Percentiles rank a stretch among this genome's conserved stretches.
phyloP scores from a whole-genome alignment of 2,329 filamentous ascomycete species.

The Apiospora hydei region DNA sequence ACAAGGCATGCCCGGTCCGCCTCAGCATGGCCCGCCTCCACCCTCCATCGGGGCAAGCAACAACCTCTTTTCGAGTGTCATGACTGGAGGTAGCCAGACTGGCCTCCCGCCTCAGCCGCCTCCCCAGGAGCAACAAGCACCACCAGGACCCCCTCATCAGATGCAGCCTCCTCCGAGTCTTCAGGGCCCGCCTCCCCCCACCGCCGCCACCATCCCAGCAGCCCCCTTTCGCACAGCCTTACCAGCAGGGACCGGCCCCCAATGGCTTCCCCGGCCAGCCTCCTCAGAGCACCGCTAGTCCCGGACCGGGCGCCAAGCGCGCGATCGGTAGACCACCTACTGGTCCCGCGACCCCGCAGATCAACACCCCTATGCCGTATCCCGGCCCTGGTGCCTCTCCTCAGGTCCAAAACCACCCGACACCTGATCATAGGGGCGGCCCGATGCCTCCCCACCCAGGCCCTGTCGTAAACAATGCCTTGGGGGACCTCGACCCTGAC shows the following conservation, averaged over 20 bases:
- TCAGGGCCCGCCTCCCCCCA: constrained; percentile 64
- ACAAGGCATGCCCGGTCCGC: constrained; percentile 69
- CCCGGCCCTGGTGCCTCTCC: constrained; percentile 84
- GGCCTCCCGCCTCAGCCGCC: constrained; percentile 76
- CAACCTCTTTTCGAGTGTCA: constrained; percentile 94
- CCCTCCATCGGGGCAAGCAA: constrained; percentile 91
- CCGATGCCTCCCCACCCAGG: constrained; percentile 57
- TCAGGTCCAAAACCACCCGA: constrained; percentile 81
- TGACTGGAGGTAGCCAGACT: constrained; percentile 86
- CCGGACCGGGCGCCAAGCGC: constrained; percentile 79
- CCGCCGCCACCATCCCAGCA: constrained; percentile 67
- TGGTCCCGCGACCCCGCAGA: constrained; percentile 87
- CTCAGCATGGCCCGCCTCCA: constrained; percentile 83
- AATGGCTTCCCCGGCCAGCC: constrained; percentile 83
- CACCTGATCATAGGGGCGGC: constrained; percentile 68
- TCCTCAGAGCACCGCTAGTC: constrained; percentile 84
- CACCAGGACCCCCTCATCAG: constrained; percentile 53
- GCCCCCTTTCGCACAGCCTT: constrained; percentile 76
- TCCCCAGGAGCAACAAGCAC: constrained; percentile 68
- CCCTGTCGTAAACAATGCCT: constrained; percentile 64
- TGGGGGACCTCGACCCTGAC: constrained; percentile 88
- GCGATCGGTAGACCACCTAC: constrained; percentile 71
- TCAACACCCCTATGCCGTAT: constrained; percentile 87
- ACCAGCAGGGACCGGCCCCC: constrained; percentile 64
- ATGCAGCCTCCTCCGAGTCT: constrained; percentile 78